Conservation (phyloP, 495 filamentous ascomycete species). For the Hypomontagnella monticulosa region DNA sequence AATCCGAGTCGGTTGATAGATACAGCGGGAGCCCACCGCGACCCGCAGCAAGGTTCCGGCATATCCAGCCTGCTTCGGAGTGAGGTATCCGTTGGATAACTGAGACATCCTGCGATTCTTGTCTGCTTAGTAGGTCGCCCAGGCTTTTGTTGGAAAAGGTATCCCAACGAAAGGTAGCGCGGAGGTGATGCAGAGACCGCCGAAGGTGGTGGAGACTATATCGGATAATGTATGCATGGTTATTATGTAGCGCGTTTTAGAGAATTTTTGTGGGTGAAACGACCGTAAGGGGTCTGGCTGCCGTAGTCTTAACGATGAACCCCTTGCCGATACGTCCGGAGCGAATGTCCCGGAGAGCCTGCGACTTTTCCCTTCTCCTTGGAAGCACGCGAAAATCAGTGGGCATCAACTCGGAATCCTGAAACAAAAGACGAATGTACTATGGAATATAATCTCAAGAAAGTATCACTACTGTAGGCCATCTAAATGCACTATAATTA, state of each 20-base stretch:
- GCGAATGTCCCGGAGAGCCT: too few relatives aligned
- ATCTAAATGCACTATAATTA: too few relatives aligned
- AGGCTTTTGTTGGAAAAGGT: constrained; percentile 26
- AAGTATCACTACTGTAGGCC: too few relatives aligned
- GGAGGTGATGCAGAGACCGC: constrained; percentile 27
- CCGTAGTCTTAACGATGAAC: too few relatives aligned
- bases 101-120: constrained; percentile 26
- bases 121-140: constrained; percentile 32
- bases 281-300: too few relatives aligned
- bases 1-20: constrained; percentile 31
- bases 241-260: background rate
- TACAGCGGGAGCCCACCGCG: constrained; percentile 23
- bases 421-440: too few relatives aligned
- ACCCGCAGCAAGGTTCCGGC: constrained; percentile 15
- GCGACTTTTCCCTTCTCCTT: too few relatives aligned
- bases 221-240: constrained; percentile 4
- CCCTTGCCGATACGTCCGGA: too few relatives aligned
- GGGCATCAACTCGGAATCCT: too few relatives aligned
- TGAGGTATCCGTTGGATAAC: constrained; percentile 16
- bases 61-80: constrained; percentile 27
- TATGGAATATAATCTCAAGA: too few relatives aligned
- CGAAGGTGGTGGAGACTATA: constrained; percentile 4
- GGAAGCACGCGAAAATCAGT: too few relatives aligned
- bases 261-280: too few relatives aligned
- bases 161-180: constrained; percentile 34